phyloP scores from a whole-genome alignment of 805 yeast species.

The Spathaspora girioi region DNA sequence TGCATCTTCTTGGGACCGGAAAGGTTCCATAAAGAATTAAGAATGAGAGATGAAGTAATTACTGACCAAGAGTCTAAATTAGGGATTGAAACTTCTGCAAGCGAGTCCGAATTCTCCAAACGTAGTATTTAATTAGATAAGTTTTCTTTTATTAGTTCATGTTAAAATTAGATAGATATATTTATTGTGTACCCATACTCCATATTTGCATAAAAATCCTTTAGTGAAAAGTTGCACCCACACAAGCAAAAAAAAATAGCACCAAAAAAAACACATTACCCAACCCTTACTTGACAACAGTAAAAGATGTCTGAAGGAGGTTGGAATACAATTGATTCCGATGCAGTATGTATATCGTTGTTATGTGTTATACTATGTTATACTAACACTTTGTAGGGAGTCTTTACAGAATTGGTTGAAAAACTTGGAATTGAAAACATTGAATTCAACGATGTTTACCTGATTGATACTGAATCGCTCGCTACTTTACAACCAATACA shows the following conservation, averaged over 20 bases:
- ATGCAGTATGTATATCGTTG: constrained; percentile 39
- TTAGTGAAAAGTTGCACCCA: background rate
- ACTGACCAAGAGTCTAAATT: background rate
- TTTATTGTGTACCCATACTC: too few relatives aligned
- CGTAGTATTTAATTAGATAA: background rate
- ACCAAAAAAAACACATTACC: background rate
- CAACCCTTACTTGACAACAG: background rate
- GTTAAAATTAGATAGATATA: too few relatives aligned
- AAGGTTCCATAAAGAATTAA: constrained; percentile 19
- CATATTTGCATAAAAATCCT: too few relatives aligned
- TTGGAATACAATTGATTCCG: constrained; percentile 67
- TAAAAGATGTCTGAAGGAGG: constrained; percentile 16
- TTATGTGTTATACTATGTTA: background rate
- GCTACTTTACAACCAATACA: constrained; percentile 39
- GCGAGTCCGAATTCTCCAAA: background rate
- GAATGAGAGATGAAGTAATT: constrained; percentile 3
- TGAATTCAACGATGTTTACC: constrained; percentile 55
- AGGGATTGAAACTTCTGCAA: background rate
- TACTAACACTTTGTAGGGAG: constrained; percentile 37
- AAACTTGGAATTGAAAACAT: constrained; percentile 48
- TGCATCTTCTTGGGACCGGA: constrained; percentile 59
- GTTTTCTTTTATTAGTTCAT: background rate
- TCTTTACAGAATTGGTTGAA: constrained; percentile 61
- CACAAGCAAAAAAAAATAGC: background rate
- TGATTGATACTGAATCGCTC: constrained; percentile 46